phyloP scores from a whole-genome alignment of 257 asterid species.

The Oldenlandia corymbosa region DNA sequence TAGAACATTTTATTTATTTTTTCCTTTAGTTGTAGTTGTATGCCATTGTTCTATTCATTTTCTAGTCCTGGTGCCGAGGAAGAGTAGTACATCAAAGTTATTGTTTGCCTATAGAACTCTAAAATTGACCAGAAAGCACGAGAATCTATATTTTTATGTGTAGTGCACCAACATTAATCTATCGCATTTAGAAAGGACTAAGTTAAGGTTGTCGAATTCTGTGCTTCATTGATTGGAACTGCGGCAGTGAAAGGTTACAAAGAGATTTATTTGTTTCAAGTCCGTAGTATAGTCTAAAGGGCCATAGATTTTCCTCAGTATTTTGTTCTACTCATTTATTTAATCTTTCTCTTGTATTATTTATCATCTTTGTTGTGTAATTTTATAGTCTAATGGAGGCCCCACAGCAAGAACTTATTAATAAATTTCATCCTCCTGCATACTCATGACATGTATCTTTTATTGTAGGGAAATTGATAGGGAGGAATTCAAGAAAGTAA shows the following conservation, averaged over 20 bases:
- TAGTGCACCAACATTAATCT: no score
- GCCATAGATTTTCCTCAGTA: no score
- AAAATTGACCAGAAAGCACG: background rate
- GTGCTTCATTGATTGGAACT: background rate
- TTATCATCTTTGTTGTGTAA: no score
- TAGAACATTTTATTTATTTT: background rate
- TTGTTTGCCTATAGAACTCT: background rate
- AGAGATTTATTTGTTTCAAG: no score
- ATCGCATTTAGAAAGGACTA: no score
- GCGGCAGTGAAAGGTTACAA: background rate
- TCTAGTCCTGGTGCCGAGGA: background rate
- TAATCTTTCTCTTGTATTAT: no score
- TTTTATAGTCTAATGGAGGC: no score
- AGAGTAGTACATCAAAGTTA: no score
- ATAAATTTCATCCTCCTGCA: background rate
- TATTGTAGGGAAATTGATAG: conserved; percentile 55
- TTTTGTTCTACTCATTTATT: no score
- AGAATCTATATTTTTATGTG: background rate
- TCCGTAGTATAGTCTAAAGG: no score
- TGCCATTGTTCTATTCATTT: background rate
- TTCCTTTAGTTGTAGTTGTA: conserved; percentile 3
- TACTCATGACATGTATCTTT: conserved; percentile 8
- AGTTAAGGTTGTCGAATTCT: no score
- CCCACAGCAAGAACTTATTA: background rate
- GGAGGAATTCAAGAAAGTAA: conserved; percentile 82